phyloP scores from a whole-genome alignment of 1,284 basidiomycete species.

The Cryptococcus hybrid region DNA sequence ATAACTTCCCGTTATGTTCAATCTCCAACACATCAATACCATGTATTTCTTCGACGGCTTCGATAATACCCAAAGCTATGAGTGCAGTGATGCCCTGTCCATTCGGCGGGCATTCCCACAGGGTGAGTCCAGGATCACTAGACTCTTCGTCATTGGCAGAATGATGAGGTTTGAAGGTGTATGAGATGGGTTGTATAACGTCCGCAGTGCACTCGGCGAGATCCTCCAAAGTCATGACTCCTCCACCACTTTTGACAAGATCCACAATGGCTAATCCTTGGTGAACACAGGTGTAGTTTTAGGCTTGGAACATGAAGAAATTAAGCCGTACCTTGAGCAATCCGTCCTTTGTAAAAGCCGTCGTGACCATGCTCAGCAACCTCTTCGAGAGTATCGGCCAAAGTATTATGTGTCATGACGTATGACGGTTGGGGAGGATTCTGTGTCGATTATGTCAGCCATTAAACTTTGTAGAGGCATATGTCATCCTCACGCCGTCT shows the following conservation, averaged over 20 bases:
- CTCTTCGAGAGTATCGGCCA: slow-evolving; percentile 78
- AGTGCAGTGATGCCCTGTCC: slow-evolving; percentile 95
- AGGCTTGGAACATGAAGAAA: background rate
- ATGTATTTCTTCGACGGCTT: slow-evolving; percentile 73
- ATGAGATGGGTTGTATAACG: slow-evolving; percentile 84
- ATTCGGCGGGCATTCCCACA: slow-evolving; percentile 77
- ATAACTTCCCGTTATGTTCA: slow-evolving; percentile 83
- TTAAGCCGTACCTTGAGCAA: slow-evolving; percentile 64
- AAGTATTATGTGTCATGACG: slow-evolving; percentile 70
- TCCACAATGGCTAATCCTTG: slow-evolving; percentile 78
- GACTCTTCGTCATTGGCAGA: slow-evolving; percentile 66
- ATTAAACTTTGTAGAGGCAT: background rate
- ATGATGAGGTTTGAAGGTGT: slow-evolving; percentile 62
- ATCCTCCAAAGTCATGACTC: slow-evolving; percentile 86
- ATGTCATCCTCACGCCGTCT: slow-evolving; percentile 38
- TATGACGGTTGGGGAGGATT: slow-evolving; percentile 61
- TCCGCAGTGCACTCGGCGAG: slow-evolving; percentile 73
- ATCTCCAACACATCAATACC: slow-evolving; percentile 68
- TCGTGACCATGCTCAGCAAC: slow-evolving; percentile 78
- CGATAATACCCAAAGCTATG: slow-evolving; percentile 86
- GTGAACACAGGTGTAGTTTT: slow-evolving; percentile 53
- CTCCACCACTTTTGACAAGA: slow-evolving; percentile 71
- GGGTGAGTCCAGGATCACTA: background rate
- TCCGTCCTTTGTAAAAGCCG: slow-evolving; percentile 86
- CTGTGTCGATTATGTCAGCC: too few relatives aligned